These are phyloP conservation scores for Thelephora aurantiotincta DNA, from an alignment of 768 basidiomycete genomes.

Conservation along the genomic window DNA sequence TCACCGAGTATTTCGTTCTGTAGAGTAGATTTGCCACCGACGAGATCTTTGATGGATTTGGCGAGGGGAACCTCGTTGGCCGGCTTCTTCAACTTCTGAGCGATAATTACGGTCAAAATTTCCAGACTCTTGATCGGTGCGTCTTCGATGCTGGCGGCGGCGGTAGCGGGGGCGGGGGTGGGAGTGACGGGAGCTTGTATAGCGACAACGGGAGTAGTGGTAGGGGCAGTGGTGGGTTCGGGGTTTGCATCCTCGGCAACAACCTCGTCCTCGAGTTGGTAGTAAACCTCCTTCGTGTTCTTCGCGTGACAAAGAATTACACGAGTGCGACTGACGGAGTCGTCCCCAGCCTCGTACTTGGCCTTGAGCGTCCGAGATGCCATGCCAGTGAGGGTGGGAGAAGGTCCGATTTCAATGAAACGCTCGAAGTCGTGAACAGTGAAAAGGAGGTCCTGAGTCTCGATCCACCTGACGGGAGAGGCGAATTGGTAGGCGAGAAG, in stretches of 20 bases:
- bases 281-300: conserved; percentile 94
- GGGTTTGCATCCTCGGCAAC: conserved; percentile 3
- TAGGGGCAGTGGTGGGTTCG: conserved; percentile 25
- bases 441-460: conserved; percentile 95
- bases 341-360: conserved; percentile 86
- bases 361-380: conserved; percentile 80
- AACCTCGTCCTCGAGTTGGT: conserved; percentile 85
- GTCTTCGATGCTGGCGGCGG: conserved; percentile 71
- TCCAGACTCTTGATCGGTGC: conserved; percentile 86
- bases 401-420: conserved; percentile 90
- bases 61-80: conserved; percentile 77
- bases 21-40: conserved; percentile 95
- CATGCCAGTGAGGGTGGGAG: conserved; percentile 94
- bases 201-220: conserved; percentile 26
- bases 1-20: conserved; percentile 99
- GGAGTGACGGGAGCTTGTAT: conserved; percentile 8
- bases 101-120: conserved; percentile 75
- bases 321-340: conserved; percentile 66
- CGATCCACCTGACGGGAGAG: conserved; percentile 98
- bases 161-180: conserved; percentile 34
- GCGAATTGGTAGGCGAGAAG: conserved; percentile 97
- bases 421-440: conserved; percentile 78
- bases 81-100: conserved; percentile 96
- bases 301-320: conserved; percentile 88
- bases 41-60: conserved; percentile 97